Evolutionary conservation across 768 basidiomycete genomes (phyloP).

Genomic region (Tubosaeta sp.): DNA sequence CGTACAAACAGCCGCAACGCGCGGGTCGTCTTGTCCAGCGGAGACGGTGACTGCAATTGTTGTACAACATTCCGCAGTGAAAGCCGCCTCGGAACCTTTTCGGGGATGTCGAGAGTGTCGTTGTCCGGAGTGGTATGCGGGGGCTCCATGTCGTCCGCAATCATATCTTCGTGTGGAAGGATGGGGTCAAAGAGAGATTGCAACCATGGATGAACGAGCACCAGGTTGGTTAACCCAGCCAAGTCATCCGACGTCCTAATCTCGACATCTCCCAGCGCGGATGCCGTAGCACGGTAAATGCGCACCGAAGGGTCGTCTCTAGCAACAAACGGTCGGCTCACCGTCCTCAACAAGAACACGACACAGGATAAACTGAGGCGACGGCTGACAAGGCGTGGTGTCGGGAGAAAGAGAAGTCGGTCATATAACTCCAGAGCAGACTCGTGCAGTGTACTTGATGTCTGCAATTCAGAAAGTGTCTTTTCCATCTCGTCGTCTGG

Average conservation of each 20-base stretch:
- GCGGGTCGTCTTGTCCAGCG: constrained; percentile 13
- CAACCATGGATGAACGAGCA: constrained; percentile 20
- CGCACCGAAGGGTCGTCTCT: neutral
- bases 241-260: constrained; percentile 11
- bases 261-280: constrained; percentile 7
- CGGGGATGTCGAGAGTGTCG: neutral
- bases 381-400: constrained; percentile 13
- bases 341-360: constrained; percentile 9
- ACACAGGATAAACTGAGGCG: constrained; percentile 13
- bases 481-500: constrained; percentile 9
- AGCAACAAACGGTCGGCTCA: constrained; percentile 4
- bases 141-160: constrained; percentile 7
- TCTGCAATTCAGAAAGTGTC: constrained; percentile 1
- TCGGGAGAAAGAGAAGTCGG: constrained; percentile 7
- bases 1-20: constrained; percentile 13
- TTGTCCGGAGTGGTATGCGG: neutral
- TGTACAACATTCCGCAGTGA: neutral
- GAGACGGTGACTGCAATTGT: constrained; percentile 5
- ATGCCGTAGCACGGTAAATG: constrained; percentile 13
- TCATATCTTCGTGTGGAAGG: constrained; percentile 19
- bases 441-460: neutral
- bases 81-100: neutral
- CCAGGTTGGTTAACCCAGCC: constrained; percentile 3
- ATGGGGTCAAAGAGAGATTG: constrained; percentile 12
- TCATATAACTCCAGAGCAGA: constrained; percentile 11